Conservation (phyloP, 179 eudicot species). For the Heliamphora pulchella region DNA sequence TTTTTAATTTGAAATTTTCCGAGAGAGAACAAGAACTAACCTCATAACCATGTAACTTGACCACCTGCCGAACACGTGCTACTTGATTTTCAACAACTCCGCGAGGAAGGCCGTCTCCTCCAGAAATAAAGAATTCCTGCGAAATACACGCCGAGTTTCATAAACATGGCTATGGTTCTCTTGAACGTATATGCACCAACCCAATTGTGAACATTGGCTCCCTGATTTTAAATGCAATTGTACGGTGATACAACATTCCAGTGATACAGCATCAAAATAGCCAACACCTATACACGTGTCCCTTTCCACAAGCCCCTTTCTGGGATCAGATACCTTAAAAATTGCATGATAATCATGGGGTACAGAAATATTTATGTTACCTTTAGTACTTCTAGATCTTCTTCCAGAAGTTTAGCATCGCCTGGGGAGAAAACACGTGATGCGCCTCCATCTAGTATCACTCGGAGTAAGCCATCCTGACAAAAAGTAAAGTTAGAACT, state of each 20-base stretch:
- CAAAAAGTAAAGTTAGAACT: conserved; percentile 12
- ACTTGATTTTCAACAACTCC: conserved; percentile 95
- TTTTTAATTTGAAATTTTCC: neutral
- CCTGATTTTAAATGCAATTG: neutral
- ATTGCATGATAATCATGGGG: neutral
- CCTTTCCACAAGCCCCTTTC: neutral
- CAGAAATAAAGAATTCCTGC: conserved; percentile 96
- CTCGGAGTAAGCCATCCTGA: conserved; percentile 93
- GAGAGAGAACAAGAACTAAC: conserved; percentile 29
- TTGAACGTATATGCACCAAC: neutral
- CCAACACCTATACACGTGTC: too few relatives aligned
- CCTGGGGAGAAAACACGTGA: conserved; percentile 63
- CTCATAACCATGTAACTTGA: conserved; percentile 78
- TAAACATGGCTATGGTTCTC: neutral
- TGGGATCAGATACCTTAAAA: neutral
- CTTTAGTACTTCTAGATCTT: conserved; percentile 88
- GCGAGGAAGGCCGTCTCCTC: conserved; percentile 99
- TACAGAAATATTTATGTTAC: conserved; percentile 26
- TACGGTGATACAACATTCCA: too few relatives aligned
- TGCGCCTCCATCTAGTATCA: conserved; percentile 90
- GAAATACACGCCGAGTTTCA: neutral
- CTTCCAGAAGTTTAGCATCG: conserved; percentile 86
- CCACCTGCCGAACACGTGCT: conserved; percentile 62
- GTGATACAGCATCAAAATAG: too few relatives aligned
- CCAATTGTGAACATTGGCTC: neutral